phyloP scores from a whole-genome alignment of 1,284 basidiomycete genomes.

The Ganoderma leucocontextum region DNA sequence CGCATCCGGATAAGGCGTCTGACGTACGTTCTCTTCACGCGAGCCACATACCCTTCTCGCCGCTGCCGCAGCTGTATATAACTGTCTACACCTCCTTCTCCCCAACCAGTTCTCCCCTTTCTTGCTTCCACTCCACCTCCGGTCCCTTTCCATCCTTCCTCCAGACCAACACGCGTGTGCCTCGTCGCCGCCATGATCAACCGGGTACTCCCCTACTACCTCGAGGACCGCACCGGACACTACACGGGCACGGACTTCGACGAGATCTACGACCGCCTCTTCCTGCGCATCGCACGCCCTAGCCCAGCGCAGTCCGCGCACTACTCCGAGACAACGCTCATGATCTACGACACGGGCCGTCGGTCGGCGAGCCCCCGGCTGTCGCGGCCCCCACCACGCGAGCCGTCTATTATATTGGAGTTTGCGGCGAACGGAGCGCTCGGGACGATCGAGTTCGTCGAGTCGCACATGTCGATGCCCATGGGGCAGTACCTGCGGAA shows the following conservation, averaged over 20 bases:
- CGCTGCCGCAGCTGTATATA: slow-evolving; percentile 19
- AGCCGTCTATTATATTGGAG: slow-evolving; percentile 64
- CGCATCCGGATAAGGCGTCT: slow-evolving; percentile 23
- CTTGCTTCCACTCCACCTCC: background rate
- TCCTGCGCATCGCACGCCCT: slow-evolving; percentile 63
- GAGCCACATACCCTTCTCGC: slow-evolving; percentile 1
- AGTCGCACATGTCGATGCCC: slow-evolving; percentile 51
- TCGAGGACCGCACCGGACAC: slow-evolving; percentile 76
- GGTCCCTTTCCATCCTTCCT: background rate
- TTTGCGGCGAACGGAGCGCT: slow-evolving; percentile 62
- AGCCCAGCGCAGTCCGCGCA: slow-evolving; percentile 24
- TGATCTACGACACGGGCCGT: slow-evolving; percentile 68
- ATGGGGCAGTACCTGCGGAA: slow-evolving; percentile 70
- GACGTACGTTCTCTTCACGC: slow-evolving; percentile 10
- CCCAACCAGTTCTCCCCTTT: background rate
- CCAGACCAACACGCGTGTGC: no score
- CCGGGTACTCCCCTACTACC: slow-evolving; percentile 57
- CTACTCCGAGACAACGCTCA: slow-evolving; percentile 30
- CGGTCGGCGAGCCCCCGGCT: slow-evolving; percentile 66
- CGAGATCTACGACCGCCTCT: slow-evolving; percentile 77
- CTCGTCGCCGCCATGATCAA: slow-evolving; percentile 38
- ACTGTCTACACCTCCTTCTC: background rate
- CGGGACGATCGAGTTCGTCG: slow-evolving; percentile 62
- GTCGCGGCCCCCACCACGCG: slow-evolving; percentile 55
- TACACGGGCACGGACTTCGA: slow-evolving; percentile 68